A percentile compares a stretch with the other conserved stretches of the same genome.
Conservation (phyloP, 768 basidiomycete species). For the Macrolepiota albuminosa region DNA sequence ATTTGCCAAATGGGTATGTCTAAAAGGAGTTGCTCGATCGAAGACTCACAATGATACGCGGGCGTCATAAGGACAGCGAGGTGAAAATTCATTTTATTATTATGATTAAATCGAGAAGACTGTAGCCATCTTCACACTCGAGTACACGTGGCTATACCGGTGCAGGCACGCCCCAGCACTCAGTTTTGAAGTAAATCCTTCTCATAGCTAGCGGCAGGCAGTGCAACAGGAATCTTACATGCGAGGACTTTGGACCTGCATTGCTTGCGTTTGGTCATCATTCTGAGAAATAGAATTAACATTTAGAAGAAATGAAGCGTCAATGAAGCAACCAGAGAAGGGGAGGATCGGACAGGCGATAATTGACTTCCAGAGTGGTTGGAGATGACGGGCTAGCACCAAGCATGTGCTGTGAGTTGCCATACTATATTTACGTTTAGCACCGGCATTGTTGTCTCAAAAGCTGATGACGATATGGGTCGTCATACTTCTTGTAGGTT, state of each 20-base stretch:
- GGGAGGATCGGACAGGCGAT: not conserved
- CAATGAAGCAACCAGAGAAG: not conserved
- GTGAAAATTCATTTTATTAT: not conserved
- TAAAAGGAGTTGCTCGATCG: not conserved
- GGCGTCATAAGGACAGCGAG: not conserved
- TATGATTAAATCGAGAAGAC: not conserved
- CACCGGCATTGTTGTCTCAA: not conserved
- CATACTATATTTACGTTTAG: not conserved
- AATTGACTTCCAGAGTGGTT: not conserved
- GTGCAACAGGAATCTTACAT: not conserved
- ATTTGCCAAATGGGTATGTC: constrained; percentile 1
- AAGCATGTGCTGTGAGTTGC: not conserved
- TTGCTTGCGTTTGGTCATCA: not conserved
- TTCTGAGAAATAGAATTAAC: constrained; percentile 9
- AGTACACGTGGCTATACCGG: not conserved
- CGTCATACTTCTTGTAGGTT: not conserved
- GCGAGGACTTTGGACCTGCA: not conserved
- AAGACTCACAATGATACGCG: not conserved
- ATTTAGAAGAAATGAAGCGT: not conserved
- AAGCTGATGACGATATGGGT: not conserved
- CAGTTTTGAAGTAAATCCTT: not conserved
- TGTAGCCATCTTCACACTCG: not conserved
- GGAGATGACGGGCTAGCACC: not conserved
- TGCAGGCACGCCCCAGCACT: not conserved
- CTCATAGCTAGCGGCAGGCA: not conserved